Conservation (phyloP, 176 grass and related monocot genomes). For the Dactylis glomerata region DNA sequence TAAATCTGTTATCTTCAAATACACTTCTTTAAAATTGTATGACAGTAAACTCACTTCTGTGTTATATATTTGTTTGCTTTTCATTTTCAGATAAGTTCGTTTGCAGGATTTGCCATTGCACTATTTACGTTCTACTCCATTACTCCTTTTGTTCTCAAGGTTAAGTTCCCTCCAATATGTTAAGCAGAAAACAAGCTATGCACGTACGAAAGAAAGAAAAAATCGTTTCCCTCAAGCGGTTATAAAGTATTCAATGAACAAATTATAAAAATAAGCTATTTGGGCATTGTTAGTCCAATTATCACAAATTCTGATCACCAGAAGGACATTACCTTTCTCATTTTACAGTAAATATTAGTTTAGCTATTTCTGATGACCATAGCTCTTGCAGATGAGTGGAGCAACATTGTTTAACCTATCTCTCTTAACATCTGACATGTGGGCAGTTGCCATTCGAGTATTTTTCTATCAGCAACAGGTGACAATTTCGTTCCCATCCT, state of each 20-base stretch:
- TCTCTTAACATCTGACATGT: conserved; percentile 65
- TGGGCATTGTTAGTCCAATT: not conserved
- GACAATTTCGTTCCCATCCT: not conserved
- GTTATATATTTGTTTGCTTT: not conserved
- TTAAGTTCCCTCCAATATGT: conserved; percentile 18
- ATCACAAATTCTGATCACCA: not conserved
- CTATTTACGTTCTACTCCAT: conserved; percentile 47
- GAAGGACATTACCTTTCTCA: not conserved
- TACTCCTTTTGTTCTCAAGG: conserved; percentile 59
- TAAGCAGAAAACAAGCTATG: not conserved
- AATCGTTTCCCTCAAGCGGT: not conserved
- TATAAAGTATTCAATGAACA: conserved; percentile 11
- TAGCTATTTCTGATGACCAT: not conserved
- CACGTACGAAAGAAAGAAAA: conserved; percentile 1
- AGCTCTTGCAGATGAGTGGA: conserved; percentile 52
- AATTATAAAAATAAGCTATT: not conserved
- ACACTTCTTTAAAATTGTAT: conserved; percentile 9
- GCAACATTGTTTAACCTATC: conserved; percentile 58
- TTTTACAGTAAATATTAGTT: conserved; percentile 16
- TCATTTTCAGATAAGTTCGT: conserved; percentile 39
- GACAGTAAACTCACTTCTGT: conserved; percentile 4
- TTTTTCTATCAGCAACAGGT: conserved; percentile 57
- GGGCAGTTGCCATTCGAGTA: conserved; percentile 54
- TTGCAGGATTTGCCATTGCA: conserved; percentile 43
- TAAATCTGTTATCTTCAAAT: conserved; percentile 4